Evolutionary conservation across 805 yeast genomes (phyloP).

Genomic region (Torulaspora maleeae): DNA sequence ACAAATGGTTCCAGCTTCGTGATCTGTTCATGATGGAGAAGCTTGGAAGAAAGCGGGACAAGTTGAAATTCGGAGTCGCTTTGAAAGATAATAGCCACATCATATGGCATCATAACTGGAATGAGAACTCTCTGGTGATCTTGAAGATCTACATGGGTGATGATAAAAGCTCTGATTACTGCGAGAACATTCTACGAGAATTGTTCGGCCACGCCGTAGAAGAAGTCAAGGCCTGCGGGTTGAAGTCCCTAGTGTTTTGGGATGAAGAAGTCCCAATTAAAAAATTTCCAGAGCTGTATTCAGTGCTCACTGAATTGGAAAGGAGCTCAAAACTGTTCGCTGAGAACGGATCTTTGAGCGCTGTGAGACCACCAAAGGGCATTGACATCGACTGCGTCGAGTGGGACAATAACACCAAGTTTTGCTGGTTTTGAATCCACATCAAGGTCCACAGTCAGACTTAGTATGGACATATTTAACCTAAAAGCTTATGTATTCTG

Average conservation of each 20-base stretch:
- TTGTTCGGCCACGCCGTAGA: conserved; percentile 34
- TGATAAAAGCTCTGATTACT: conserved; percentile 4
- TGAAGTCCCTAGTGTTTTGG: conserved; percentile 39
- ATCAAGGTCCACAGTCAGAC: background rate
- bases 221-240: conserved; percentile 33
- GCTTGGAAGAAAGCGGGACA: conserved; percentile 10
- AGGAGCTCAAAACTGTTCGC: conserved; percentile 21
- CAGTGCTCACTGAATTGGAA: conserved; percentile 22
- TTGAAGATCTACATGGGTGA: conserved; percentile 25
- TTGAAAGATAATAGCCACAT: conserved; percentile 35
- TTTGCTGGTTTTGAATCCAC: conserved; percentile 44
- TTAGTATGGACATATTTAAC: background rate
- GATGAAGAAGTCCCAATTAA: conserved; percentile 35
- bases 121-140: conserved; percentile 30
- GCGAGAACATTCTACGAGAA: conserved; percentile 23
- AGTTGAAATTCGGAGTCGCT: conserved; percentile 33
- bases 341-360: conserved; percentile 38
- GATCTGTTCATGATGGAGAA: conserved; percentile 35
- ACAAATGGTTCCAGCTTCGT: conserved; percentile 43
- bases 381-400: conserved; percentile 22
- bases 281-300: conserved; percentile 21
- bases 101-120: conserved; percentile 46
- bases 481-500: no score
- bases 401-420: conserved; percentile 46
- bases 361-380: conserved; percentile 36